Evolutionary conservation across 192 early-diverging fungal genomes (phyloP).

Genomic region (Chytriomyces sp.): DNA sequence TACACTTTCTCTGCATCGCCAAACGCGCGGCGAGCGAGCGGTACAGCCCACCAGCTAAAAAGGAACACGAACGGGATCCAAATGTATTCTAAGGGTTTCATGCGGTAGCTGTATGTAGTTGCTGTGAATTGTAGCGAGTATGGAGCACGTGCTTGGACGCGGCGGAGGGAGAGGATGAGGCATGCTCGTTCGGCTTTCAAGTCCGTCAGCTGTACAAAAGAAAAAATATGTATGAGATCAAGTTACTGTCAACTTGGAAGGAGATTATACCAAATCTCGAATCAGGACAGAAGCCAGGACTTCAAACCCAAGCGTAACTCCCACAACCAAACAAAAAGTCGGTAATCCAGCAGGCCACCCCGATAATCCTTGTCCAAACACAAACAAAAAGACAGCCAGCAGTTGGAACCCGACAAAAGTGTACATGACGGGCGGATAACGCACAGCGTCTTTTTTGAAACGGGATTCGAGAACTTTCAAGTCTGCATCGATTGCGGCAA

Average conservation of each 20-base stretch:
- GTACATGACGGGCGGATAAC: constrained; percentile 19
- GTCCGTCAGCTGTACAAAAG: constrained; percentile 9
- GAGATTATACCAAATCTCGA: constrained; percentile 12
- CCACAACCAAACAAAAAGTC: constrained; percentile 1
- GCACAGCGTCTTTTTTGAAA: constrained; percentile 27
- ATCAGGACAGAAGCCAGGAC: constrained; percentile 15
- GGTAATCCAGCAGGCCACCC: constrained; percentile 19
- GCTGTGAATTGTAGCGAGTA: constrained; percentile 19
- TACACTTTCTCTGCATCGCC: not conserved
- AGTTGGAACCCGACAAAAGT: constrained; percentile 30
- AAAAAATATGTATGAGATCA: not conserved
- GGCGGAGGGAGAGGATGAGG: constrained; percentile 2
- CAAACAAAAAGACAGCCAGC: constrained; percentile 23
- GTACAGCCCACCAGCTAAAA: constrained; percentile 6
- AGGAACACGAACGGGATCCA: constrained; percentile 6
- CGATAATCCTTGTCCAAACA: constrained; percentile 14
- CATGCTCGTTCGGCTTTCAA: constrained; percentile 28
- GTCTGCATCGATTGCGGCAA: constrained; percentile 31
- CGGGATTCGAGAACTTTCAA: constrained; percentile 27
- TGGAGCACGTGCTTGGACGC: constrained; percentile 15
- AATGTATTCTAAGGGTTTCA: constrained; percentile 10
- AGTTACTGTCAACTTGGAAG: not conserved
- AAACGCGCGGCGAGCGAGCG: constrained; percentile 4
- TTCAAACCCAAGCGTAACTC: constrained; percentile 5
- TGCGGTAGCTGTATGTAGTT: constrained; percentile 2